These are phyloP conservation scores for Trametes coccinea DNA, from an alignment of 768 basidiomycete genomes.

Conservation along the genomic window DNA sequence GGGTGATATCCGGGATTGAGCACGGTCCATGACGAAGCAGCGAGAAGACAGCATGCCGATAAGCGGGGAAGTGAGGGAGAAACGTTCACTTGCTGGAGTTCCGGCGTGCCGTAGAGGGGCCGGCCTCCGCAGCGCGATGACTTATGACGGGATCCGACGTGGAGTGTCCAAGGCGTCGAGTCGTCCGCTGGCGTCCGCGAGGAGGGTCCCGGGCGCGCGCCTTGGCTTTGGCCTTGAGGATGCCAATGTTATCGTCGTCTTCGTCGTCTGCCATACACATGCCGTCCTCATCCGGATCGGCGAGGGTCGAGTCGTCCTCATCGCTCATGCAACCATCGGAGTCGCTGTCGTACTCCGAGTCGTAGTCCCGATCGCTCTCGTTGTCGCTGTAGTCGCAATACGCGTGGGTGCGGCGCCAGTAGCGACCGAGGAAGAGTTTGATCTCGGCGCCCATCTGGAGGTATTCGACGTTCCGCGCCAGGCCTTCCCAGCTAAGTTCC, in stretches of 20 bases:
- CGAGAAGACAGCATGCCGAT: not conserved
- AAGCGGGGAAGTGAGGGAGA: not conserved
- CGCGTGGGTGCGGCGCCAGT: slow-evolving; percentile 56
- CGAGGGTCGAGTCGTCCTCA: slow-evolving; percentile 26
- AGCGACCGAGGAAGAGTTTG: slow-evolving; percentile 73
- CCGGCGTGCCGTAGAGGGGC: slow-evolving; percentile 17
- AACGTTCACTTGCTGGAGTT: slow-evolving; percentile 20
- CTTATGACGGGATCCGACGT: slow-evolving; percentile 30
- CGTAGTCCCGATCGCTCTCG: slow-evolving; percentile 28
- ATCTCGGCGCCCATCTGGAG: slow-evolving; percentile 75
- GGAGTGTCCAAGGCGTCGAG: slow-evolving; percentile 32
- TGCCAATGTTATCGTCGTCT: slow-evolving; percentile 14
- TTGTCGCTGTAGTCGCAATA: slow-evolving; percentile 38
- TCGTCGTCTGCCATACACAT: slow-evolving; percentile 22
- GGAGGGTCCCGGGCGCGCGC: slow-evolving; percentile 21
- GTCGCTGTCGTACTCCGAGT: slow-evolving; percentile 43
- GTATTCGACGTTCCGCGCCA: slow-evolving; percentile 89
- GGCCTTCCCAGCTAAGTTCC: slow-evolving; percentile 77
- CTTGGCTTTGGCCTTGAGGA: slow-evolving; percentile 20
- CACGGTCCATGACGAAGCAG: not conserved
- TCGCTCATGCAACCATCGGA: slow-evolving; percentile 38
- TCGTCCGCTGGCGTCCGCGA: slow-evolving; percentile 29
- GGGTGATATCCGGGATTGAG: slow-evolving; percentile 8
- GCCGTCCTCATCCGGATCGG: slow-evolving; percentile 22
- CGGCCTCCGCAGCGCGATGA: slow-evolving; percentile 19